phyloP scores from a whole-genome alignment of 108 stramenopile species.

The Stephanodiscus triporus region DNA sequence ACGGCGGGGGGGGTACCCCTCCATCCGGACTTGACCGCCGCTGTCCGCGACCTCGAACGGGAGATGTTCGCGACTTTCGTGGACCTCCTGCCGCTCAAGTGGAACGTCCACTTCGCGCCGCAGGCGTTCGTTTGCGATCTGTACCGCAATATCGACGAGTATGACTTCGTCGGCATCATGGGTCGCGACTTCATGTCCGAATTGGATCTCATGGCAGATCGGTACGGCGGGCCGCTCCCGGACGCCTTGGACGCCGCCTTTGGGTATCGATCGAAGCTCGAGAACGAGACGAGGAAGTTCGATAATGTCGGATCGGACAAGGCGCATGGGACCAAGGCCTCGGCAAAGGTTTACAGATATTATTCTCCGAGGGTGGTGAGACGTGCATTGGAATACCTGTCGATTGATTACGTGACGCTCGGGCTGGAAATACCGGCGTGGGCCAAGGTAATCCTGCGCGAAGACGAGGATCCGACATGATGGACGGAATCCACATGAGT shows the following conservation, averaged over 20 bases:
- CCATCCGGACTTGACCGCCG: conserved; percentile 14
- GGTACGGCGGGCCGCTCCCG: conserved; percentile 24
- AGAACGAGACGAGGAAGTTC: not conserved
- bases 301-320: conserved; percentile 27
- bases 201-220: conserved; percentile 41
- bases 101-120: conserved; percentile 73
- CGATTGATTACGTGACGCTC: conserved; percentile 63
- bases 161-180: conserved; percentile 66
- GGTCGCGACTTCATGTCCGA: conserved; percentile 40
- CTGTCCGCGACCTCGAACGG: conserved; percentile 27
- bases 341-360: conserved; percentile 43
- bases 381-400: conserved; percentile 59
- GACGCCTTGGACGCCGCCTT: conserved; percentile 35
- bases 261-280: conserved; percentile 14
- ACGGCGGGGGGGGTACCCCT: not conserved
- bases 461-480: conserved; percentile 13
- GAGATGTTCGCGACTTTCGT: conserved; percentile 62
- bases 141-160: conserved; percentile 49
- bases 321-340: conserved; percentile 26
- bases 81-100: conserved; percentile 62
- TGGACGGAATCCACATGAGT: too few species aligned
- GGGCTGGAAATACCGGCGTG: conserved; percentile 57
- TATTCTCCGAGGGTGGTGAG: conserved; percentile 61
- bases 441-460: conserved; percentile 59
- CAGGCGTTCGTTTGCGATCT: conserved; percentile 59